Conservation (phyloP, 441 rosid genomes). For the Daphne laureola region DNA sequence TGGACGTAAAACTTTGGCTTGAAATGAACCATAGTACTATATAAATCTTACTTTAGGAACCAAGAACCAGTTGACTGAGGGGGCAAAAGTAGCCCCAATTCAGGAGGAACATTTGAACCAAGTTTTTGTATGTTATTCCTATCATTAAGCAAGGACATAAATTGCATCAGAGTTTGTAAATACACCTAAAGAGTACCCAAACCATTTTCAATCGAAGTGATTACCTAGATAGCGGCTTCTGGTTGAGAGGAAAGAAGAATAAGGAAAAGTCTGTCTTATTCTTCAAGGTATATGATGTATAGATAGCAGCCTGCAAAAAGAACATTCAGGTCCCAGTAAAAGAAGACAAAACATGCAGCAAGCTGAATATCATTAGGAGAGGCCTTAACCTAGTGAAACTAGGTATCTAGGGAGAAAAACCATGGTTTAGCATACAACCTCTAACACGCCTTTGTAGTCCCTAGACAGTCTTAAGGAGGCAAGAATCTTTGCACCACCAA, state of each 20-base stretch:
- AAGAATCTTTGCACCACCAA: constrained; percentile 74
- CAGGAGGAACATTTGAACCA: constrained; percentile 50
- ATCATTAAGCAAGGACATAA: constrained; percentile 22
- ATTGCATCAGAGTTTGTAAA: constrained; percentile 13
- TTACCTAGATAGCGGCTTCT: constrained; percentile 69
- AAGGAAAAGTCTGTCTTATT: constrained; percentile 66
- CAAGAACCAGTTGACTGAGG: constrained; percentile 66
- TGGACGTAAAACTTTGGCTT: too few relatives aligned
- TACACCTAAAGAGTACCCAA: constrained; percentile 9
- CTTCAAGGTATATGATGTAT: constrained; percentile 66
- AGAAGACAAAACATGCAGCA: constrained; percentile 1
- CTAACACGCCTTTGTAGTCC: constrained; percentile 78
- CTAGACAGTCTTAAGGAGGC: constrained; percentile 80
- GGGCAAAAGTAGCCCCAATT: constrained; percentile 60
- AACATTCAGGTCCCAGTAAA: constrained; percentile 12
- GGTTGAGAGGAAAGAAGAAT: constrained; percentile 46
- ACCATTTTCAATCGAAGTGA: constrained; percentile 15
- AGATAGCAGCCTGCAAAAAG: constrained; percentile 69
- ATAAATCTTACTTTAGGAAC: constrained; percentile 57
- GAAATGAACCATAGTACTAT: not conserved
- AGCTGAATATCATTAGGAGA: not conserved
- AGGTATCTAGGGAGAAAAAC: too few relatives aligned
- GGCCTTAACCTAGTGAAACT: too few relatives aligned
- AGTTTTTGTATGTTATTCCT: constrained; percentile 60
- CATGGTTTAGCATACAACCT: constrained; percentile 40